Percentiles rank a stretch among this genome's conserved stretches.
These are phyloP conservation scores for Neckera pumila DNA, from an alignment of 225 moss, liverwort and hornwort genomes.

Conservation along the genomic window DNA sequence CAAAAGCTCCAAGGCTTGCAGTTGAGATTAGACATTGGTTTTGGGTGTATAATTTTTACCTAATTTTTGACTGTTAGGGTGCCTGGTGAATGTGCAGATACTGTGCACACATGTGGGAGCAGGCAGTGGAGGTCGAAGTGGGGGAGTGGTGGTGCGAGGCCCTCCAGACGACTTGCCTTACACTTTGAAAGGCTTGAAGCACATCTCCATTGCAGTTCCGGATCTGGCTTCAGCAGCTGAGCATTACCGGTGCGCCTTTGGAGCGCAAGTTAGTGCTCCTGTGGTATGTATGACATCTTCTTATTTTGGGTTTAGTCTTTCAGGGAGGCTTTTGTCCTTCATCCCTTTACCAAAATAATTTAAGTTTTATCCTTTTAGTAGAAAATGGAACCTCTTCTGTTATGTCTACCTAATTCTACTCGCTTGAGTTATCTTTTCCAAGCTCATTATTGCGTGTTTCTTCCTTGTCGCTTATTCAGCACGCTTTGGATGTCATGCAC, in stretches of 20 bases:
- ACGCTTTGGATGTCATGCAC: not conserved
- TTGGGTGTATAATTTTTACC: not conserved
- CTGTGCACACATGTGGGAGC: slow-evolving; percentile 36
- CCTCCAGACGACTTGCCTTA: slow-evolving; percentile 67
- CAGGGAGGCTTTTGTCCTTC: not conserved
- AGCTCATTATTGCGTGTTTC: not conserved
- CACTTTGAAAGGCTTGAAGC: slow-evolving; percentile 61
- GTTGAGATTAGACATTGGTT: not conserved
- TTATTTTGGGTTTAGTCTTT: not conserved
- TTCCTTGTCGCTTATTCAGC: not conserved
- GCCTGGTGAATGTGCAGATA: not conserved
- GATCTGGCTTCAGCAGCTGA: slow-evolving; percentile 60
- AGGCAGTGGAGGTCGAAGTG: slow-evolving; percentile 46
- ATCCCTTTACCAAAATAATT: not conserved
- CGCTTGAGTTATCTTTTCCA: not conserved
- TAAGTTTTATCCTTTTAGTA: not conserved
- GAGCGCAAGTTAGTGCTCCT: slow-evolving; percentile 74
- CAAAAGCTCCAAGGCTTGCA: not conserved
- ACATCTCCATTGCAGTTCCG: slow-evolving; percentile 80
- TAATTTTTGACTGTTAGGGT: not conserved
- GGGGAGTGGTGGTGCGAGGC: slow-evolving; percentile 36
- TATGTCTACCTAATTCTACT: not conserved
- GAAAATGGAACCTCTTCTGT: not conserved
- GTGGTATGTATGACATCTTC: slow-evolving; percentile 23
- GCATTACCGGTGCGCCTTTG: slow-evolving; percentile 72